Conservation (phyloP, 805 yeast species). For the Metschnikowia shivogae region DNA sequence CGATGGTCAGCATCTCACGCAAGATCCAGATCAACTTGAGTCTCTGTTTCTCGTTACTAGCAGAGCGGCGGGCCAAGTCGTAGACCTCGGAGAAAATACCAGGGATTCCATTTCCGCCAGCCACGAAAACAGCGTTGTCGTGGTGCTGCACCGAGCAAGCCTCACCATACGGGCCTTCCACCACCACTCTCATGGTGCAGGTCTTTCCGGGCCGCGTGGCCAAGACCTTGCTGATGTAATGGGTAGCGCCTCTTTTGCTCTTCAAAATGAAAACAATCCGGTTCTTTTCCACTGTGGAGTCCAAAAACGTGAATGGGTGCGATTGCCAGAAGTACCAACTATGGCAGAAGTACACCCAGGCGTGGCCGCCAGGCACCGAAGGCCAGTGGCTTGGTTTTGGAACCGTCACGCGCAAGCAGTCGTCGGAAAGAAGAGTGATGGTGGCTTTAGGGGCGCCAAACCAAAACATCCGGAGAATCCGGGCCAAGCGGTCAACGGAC, state of each 20-base stretch:
- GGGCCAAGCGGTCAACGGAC: conserved; percentile 32
- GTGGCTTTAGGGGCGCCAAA: conserved; percentile 36
- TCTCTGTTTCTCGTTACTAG: conserved; percentile 12
- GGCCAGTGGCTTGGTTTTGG: conserved; percentile 38
- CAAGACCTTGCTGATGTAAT: conserved; percentile 27
- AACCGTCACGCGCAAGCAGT: conserved; percentile 33
- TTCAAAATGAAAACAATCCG: conserved; percentile 32
- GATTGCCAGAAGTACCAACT: conserved; percentile 40
- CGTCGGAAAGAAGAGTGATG: conserved; percentile 29
- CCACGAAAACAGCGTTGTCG: conserved; percentile 53
- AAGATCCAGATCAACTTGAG: conserved; percentile 17
- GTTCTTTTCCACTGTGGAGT: conserved; percentile 13
- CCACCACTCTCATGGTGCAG: conserved; percentile 28
- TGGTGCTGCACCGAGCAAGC: conserved; percentile 45
- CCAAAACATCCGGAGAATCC: conserved; percentile 24
- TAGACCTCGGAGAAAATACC: conserved; percentile 46
- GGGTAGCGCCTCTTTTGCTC: conserved; percentile 37
- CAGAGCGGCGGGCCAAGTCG: conserved; percentile 24
- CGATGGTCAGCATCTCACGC: conserved; percentile 12
- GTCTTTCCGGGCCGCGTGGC: conserved; percentile 27
- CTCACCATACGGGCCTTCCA: conserved; percentile 73
- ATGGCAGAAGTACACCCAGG: conserved; percentile 34
- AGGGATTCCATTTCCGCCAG: conserved; percentile 78
- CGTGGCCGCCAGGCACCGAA: conserved; percentile 39
- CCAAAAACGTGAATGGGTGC: conserved; percentile 39